phyloP scores from a whole-genome alignment of 2,329 filamentous ascomycete species.

The Ophiostoma quercus region DNA sequence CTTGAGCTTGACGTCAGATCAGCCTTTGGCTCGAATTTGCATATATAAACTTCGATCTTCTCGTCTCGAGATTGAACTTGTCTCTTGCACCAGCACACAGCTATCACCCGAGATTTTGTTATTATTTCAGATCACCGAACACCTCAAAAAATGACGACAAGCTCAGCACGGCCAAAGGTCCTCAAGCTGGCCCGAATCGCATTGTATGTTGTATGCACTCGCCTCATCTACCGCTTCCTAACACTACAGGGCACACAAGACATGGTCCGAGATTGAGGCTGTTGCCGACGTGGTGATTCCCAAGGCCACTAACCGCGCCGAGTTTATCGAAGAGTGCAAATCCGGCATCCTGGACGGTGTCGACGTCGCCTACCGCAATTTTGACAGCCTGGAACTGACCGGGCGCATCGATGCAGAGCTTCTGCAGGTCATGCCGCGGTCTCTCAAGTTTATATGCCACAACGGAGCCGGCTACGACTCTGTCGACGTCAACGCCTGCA shows the following conservation, averaged over 20 bases:
- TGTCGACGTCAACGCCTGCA: slow-evolving; percentile 68
- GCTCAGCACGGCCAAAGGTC: slow-evolving; percentile 7
- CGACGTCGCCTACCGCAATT: slow-evolving; percentile 52
- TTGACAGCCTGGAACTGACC: slow-evolving; percentile 57
- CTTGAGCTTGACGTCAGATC: background rate
- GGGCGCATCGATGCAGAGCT: slow-evolving; percentile 67
- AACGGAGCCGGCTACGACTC: slow-evolving; percentile 81
- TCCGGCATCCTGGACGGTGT: slow-evolving; percentile 26
- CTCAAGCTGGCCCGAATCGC: slow-evolving; percentile 4
- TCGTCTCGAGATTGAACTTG: background rate
- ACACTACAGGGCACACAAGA: slow-evolving; percentile 53
- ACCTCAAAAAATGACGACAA: background rate
- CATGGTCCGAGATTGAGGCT: slow-evolving; percentile 57
- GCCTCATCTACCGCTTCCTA: background rate
- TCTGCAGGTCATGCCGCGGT: slow-evolving; percentile 51
- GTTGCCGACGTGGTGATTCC: slow-evolving; percentile 58
- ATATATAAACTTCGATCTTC: background rate
- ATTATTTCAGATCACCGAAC: background rate
- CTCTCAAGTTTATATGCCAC: slow-evolving; percentile 55
- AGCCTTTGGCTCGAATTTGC: background rate
- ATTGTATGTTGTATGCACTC: slow-evolving; percentile 26
- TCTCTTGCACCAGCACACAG: background rate
- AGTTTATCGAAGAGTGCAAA: slow-evolving; percentile 26
- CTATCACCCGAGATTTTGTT: background rate
- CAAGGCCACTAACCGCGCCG: slow-evolving; percentile 21